Percentiles rank a stretch among this genome's conserved stretches.
Conservation (phyloP, 2,329 filamentous ascomycete species). For the Penicillium sp. region DNA sequence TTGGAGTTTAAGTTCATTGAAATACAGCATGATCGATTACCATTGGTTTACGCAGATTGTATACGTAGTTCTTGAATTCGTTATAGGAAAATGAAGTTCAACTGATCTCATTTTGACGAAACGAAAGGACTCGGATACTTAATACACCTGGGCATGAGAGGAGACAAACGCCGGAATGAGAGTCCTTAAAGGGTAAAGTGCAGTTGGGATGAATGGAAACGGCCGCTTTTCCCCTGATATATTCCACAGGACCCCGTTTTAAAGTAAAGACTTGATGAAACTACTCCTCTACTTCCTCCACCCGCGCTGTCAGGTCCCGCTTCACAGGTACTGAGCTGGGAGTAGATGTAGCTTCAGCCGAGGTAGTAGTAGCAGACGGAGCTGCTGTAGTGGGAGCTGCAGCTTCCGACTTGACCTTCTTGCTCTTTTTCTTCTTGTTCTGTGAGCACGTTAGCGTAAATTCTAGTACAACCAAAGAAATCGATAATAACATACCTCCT, state of each 20-base stretch:
- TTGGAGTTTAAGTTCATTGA: not conserved
- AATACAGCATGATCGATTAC: not conserved
- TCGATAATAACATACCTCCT: constrained; percentile 66
- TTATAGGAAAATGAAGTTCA: not conserved
- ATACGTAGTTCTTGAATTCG: not conserved
- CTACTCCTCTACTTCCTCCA: constrained; percentile 49
- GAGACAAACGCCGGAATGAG: constrained; percentile 7
- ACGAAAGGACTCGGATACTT: not conserved
- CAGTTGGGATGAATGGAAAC: constrained; percentile 1
- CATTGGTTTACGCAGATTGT: not conserved
- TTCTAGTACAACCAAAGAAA: not conserved
- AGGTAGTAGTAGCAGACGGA: constrained; percentile 36
- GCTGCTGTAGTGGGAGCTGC: constrained; percentile 16
- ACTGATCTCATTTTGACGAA: constrained; percentile 2
- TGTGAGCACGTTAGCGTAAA: constrained; percentile 4
- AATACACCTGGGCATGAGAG: not conserved
- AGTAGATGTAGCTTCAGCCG: constrained; percentile 36
- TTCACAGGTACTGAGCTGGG: constrained; percentile 31
- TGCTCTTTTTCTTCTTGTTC: constrained; percentile 40
- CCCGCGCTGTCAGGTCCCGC: constrained; percentile 43
- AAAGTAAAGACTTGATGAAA: not conserved
- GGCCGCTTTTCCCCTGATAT: not conserved
- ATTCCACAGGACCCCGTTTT: not conserved
- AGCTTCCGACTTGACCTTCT: constrained; percentile 33
- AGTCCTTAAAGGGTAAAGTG: not conserved